Evolutionary conservation across 1,139 yeast species (phyloP), one percentile per base, ranked within the genome.

Genomic region (Taiozyma sp.): DNA sequence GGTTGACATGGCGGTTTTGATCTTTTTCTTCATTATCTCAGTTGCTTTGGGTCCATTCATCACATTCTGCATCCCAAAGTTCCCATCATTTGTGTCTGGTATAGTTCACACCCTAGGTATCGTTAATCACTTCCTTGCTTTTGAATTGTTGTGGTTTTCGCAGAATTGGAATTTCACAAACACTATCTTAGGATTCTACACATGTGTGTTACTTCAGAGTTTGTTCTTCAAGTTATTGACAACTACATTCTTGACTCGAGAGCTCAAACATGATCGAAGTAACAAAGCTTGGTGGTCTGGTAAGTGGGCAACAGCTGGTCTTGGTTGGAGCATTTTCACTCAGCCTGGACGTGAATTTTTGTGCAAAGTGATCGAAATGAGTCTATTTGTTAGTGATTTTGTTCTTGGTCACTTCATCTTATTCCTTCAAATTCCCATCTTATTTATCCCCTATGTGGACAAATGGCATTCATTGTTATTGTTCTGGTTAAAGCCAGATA

Each of bases 241-340:
- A 1, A 67, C 73, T 0, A 44, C 71, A 1, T 65, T 79, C 13
- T 63, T 80, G 42, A 73, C 79, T 3, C 72, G 78, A 46, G 88
- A 81, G 56, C 71, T 74, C 49, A 70, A 71, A 47, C 77, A 76
- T 50, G 82, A 77, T 51, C 69, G 71, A 50, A 64, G 79, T 0
- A 81, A 80, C 54, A 67, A 69, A 45, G 80, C 85, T 0, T 82
- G 86, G 87, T 82, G 88, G 88, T 78, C 85, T 3, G 88, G 88
- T 0, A 77, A 74, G 56, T 82, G 88, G 88, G 56, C 76, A 5
- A 71, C 73, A 1, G 72, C 83, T 0, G 80, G 79, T 0, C 63
- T 80, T 14, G 83, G 84, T 0, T 75, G 77, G 75, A 50, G 57
- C 43, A 65, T 74, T 0, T 54, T 80, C 7, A 71, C 80, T 0